phyloP scores from a whole-genome alignment of 805 yeast species.

The Priceomyces carsonii region DNA sequence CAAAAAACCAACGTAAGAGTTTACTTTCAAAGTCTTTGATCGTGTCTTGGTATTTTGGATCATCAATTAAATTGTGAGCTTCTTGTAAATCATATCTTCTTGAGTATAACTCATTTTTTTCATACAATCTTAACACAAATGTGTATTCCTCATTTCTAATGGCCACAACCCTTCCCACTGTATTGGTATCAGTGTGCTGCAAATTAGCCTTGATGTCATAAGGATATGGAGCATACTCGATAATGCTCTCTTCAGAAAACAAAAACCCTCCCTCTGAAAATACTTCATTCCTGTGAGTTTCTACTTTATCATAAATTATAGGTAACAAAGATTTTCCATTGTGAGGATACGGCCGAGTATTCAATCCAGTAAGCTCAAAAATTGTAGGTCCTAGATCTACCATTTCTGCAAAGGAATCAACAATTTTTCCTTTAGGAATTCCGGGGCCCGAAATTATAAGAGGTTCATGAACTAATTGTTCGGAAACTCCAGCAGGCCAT shows the following conservation, averaged over 20 bases:
- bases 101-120: slow-evolving; percentile 5
- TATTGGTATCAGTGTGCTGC: slow-evolving; percentile 4
- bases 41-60: not conserved
- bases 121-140: slow-evolving; percentile 7
- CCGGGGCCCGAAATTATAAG: slow-evolving; percentile 9
- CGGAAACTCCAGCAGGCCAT: slow-evolving; percentile 18
- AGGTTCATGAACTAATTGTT: slow-evolving; percentile 11
- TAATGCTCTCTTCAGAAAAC: slow-evolving; percentile 3
- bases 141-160: slow-evolving; percentile 5
- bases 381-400: slow-evolving; percentile 13
- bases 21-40: slow-evolving; percentile 1
- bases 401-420: slow-evolving; percentile 12
- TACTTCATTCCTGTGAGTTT: not conserved
- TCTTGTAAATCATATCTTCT: slow-evolving; percentile 2
- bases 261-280: slow-evolving; percentile 4
- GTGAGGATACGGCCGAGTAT: slow-evolving; percentile 3
- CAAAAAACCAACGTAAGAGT: slow-evolving; percentile 1
- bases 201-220: slow-evolving; percentile 4
- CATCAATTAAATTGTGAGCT: slow-evolving; percentile 5
- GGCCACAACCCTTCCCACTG: slow-evolving; percentile 7
- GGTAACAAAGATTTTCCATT: slow-evolving; percentile 7
- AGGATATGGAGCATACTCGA: slow-evolving; percentile 7
- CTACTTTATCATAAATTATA: not conserved
- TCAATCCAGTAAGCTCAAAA: slow-evolving; percentile 10
- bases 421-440: slow-evolving; percentile 6